Conservation (phyloP, 106 monocot genomes). For the Ottelia alismoides region DNA sequence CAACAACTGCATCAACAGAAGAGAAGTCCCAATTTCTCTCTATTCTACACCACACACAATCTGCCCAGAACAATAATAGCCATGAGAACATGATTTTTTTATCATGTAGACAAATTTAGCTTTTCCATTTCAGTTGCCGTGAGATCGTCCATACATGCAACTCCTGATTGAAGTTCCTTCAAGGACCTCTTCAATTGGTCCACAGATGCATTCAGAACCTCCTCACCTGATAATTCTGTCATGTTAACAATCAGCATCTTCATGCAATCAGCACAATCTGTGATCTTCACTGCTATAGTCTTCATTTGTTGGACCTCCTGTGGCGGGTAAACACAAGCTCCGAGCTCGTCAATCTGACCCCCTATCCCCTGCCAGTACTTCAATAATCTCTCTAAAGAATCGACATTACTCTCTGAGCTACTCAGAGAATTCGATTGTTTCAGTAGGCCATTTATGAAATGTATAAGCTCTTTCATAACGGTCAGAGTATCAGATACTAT, state of each 20-base stretch:
- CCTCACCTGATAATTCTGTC: slow-evolving; percentile 19
- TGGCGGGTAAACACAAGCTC: slow-evolving; percentile 82
- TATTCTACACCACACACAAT: too few relatives aligned
- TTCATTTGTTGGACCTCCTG: slow-evolving; percentile 65
- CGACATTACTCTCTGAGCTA: slow-evolving; percentile 12
- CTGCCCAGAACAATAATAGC: too few relatives aligned
- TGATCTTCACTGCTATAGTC: slow-evolving; percentile 21
- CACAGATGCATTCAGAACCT: slow-evolving; percentile 14
- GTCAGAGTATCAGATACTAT: slow-evolving; percentile 35
- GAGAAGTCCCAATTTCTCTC: too few relatives aligned
- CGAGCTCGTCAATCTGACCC: slow-evolving; percentile 57
- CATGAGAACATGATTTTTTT: too few relatives aligned
- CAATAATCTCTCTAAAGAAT: slow-evolving; percentile 57
- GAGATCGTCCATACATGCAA: slow-evolving; percentile 19
- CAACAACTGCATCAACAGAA: too few relatives aligned
- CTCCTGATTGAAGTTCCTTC: slow-evolving; percentile 19
- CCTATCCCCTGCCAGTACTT: slow-evolving; percentile 40
- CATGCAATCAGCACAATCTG: slow-evolving; percentile 13
- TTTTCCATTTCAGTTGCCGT: slow-evolving; percentile 22
- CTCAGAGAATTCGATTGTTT: slow-evolving; percentile 13
- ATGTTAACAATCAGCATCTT: slow-evolving; percentile 19
- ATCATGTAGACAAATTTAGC: too few relatives aligned
- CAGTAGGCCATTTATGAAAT: slow-evolving; percentile 37
- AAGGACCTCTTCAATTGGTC: slow-evolving; percentile 34
- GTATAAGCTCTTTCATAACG: slow-evolving; percentile 59